Percentiles rank a stretch among this genome's conserved stretches.
These are phyloP conservation scores for Theobroma grandiflorum DNA, from an alignment of 441 rosid species.

Conservation along the genomic window DNA sequence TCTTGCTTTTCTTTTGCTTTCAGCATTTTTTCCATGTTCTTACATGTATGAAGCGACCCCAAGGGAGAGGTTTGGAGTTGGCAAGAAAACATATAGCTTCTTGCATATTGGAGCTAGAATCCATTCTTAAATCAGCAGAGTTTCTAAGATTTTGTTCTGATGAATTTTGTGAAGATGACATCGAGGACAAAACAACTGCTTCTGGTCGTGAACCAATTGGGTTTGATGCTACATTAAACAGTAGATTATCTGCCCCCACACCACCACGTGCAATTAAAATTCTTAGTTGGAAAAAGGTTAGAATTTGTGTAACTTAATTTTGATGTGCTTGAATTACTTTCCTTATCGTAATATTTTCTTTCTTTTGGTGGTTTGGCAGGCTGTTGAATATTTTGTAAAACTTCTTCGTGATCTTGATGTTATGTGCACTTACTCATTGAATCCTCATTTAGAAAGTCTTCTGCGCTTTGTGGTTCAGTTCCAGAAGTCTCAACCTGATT, in stretches of 20 bases:
- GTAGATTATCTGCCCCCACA: conserved; percentile 90
- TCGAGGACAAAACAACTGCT: conserved; percentile 84
- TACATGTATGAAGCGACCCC: conserved; percentile 84
- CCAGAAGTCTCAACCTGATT: conserved; percentile 89
- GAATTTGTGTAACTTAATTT: conserved; percentile 30
- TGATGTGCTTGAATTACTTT: conserved; percentile 26
- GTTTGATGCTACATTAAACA: conserved; percentile 88
- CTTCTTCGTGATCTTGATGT: conserved; percentile 90
- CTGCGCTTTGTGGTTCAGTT: conserved; percentile 80
- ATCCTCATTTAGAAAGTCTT: conserved; percentile 73
- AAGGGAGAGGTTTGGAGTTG: conserved; percentile 95
- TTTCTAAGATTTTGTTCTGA: conserved; percentile 50
- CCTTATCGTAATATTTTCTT: conserved; percentile 33
- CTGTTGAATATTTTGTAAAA: conserved; percentile 81
- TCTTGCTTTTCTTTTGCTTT: conserved; percentile 40
- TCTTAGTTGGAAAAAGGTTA: conserved; percentile 88
- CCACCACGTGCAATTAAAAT: conserved; percentile 94
- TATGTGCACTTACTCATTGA: conserved; percentile 74
- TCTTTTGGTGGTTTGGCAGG: conserved; percentile 57
- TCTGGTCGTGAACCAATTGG: conserved; percentile 85
- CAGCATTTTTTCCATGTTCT: conserved; percentile 96
- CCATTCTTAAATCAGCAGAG: conserved; percentile 59
- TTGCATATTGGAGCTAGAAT: conserved; percentile 78
- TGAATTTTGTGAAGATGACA: conserved; percentile 47
- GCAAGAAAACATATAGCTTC: conserved; percentile 89